A percentile compares a stretch with the other conserved stretches of the same genome.
These are phyloP conservation scores for Suzukiozyma palmioleophila DNA, from an alignment of 1,139 yeast species.

Conservation along the genomic window DNA sequence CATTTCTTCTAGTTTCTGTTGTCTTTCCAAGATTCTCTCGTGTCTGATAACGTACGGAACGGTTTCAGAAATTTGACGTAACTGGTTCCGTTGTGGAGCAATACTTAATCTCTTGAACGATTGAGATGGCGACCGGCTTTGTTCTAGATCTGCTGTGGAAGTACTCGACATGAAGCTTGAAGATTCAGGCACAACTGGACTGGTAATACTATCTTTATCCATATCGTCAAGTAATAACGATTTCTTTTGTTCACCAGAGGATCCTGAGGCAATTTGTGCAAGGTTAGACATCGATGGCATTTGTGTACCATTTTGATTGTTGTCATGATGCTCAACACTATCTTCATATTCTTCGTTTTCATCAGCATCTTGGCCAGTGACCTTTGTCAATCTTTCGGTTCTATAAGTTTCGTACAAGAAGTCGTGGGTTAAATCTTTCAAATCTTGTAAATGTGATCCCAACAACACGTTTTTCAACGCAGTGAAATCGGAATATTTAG, in stretches of 20 bases:
- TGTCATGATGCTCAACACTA: slow-evolving; percentile 20
- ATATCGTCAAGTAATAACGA: slow-evolving; percentile 37
- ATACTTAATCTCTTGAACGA: slow-evolving; percentile 55
- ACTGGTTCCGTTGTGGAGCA: slow-evolving; percentile 61
- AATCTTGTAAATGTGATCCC: slow-evolving; percentile 90
- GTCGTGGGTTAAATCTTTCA: slow-evolving; percentile 91
- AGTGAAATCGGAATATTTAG: slow-evolving; percentile 79
- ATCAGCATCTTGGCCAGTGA: slow-evolving; percentile 25
- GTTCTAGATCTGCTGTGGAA: slow-evolving; percentile 27
- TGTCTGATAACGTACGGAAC: slow-evolving; percentile 77
- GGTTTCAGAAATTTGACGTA: slow-evolving; percentile 74
- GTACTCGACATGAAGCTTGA: slow-evolving; percentile 29
- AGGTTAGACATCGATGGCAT: slow-evolving; percentile 63
- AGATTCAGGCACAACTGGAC: slow-evolving; percentile 27
- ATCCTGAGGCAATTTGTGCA: slow-evolving; percentile 39
- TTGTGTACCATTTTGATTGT: slow-evolving; percentile 14
- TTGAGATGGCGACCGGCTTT: slow-evolving; percentile 24
- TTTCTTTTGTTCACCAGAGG: slow-evolving; percentile 23
- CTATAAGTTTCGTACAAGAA: slow-evolving; percentile 88
- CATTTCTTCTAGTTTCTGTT: slow-evolving; percentile 71
- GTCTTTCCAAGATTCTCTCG: slow-evolving; percentile 69
- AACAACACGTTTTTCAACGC: slow-evolving; percentile 76
- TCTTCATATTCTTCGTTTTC: slow-evolving; percentile 26
- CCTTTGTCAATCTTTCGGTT: slow-evolving; percentile 69
- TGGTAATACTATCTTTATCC: slow-evolving; percentile 18